Base-by-base conservation (phyloP, 345 rosid genomes). In the Eucalyptus microcorys region DNA sequence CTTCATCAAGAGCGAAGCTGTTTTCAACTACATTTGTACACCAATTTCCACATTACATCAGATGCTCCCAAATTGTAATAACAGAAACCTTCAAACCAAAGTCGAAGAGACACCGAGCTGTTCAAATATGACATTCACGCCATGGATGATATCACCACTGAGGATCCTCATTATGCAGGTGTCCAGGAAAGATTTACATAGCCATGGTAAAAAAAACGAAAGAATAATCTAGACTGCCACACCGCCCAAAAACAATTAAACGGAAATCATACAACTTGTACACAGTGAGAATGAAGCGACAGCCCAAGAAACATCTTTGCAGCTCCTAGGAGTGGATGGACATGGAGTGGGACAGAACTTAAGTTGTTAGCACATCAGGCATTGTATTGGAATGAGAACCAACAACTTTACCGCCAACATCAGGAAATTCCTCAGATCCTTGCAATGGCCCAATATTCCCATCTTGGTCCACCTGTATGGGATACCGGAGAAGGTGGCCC, bases 401-500 rank as follows among this genome's bases (percentile, higher is more conserved):
- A 13, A 96, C 59, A 19, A 96, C 95, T 86, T 93, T 95, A 87
- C 99, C 99, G n/a, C 99, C 99, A 49, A 93, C 94, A 81, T 98
- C 99, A 3, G 99, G 99, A 93, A 98, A 98, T 53, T 79, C 89
- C 68, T 96, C 99, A 7, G 88, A 87, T 50, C 94, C 99, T 1
- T 94, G 96, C 52, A 96, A 92, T 11, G 99, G 91, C 37, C 87
- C 90, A 50, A 97, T 93, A 71, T 89, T 94, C 84, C 99, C 99
- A n/a, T 95, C 93, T 4, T 32, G 14, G 71, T 94, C 95, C 49
- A 98, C 94, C 90, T 87, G 89, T 87, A 96, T 7, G 59, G 99
- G 99, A 91, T 98, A 98, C 93, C 86, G 96, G 88, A 98, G 96
- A 42, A 98, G 96, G 92, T 98, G 99, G 80, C 99, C 99, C 89